These are phyloP conservation scores for Hypoxylon sp. DNA, from an alignment of 2,329 filamentous ascomycete species.

Conservation along the genomic window DNA sequence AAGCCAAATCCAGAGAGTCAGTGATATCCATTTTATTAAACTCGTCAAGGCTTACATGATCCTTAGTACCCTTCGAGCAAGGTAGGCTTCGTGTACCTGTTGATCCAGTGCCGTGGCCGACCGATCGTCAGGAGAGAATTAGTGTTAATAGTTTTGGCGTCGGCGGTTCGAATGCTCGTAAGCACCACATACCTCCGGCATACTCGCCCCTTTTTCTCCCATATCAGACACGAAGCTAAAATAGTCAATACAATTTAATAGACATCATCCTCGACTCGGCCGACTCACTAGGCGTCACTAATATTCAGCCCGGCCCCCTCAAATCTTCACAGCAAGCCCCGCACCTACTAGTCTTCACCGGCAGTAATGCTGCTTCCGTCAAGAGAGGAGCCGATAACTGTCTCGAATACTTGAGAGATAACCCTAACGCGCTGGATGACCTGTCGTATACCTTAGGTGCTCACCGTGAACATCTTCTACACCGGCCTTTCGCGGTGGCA, in stretches of 20 bases:
- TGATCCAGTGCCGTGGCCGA: slow-evolving; percentile 5
- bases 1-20: slow-evolving; percentile 32
- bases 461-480: background rate
- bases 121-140: background rate
- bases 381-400: no score
- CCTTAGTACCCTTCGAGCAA: slow-evolving; percentile 1
- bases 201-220: no score
- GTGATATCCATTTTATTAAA: background rate
- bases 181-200: no score
- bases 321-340: background rate
- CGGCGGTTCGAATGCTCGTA: slow-evolving; percentile 12
- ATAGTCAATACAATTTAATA: no score
- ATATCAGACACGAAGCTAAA: no score
- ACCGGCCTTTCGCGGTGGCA: background rate
- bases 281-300: background rate
- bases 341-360: background rate
- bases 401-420: background rate
- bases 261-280: slow-evolving; percentile 4
- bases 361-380: background rate
- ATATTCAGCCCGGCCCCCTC: no score
- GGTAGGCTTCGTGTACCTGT: background rate
- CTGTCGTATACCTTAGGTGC: background rate
- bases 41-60: background rate
- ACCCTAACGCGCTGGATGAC: background rate
- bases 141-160: slow-evolving; percentile 6